phyloP scores from a whole-genome alignment of 257 asterid genomes.

The Cruciata laevipes region DNA sequence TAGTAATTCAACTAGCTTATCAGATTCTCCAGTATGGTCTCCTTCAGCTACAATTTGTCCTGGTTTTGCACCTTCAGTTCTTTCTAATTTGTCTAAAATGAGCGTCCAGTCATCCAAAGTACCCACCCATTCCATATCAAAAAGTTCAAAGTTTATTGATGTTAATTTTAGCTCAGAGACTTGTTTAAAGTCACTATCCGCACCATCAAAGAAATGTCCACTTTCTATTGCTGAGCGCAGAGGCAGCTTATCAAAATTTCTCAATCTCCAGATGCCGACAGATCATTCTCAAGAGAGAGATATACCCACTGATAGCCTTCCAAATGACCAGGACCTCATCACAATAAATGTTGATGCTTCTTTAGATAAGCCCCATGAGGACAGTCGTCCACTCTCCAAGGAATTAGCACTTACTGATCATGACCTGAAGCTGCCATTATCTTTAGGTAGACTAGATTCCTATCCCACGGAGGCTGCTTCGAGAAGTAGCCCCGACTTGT shows the following conservation, averaged over 20 bases:
- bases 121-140: constrained; percentile 39
- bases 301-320: constrained; percentile 15
- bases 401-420: constrained; percentile 17
- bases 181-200: constrained; percentile 27
- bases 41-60: constrained; percentile 27
- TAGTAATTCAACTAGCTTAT: constrained; percentile 26
- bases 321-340: constrained; percentile 16
- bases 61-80: constrained; percentile 26
- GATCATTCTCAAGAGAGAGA: constrained; percentile 21
- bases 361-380: constrained; percentile 16
- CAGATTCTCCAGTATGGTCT: constrained; percentile 38
- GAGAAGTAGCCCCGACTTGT: constrained; percentile 5
- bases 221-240: constrained; percentile 41
- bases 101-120: constrained; percentile 30
- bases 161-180: constrained; percentile 37
- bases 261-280: constrained; percentile 28
- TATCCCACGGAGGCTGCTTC: constrained; percentile 12
- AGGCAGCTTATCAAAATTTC: constrained; percentile 33
- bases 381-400: constrained; percentile 10
- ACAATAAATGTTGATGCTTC: constrained; percentile 13
- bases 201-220: constrained; percentile 27
- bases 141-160: constrained; percentile 41
- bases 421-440: constrained; percentile 15
- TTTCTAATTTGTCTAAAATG: constrained; percentile 24
- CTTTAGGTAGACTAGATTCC: constrained; percentile 20